Evolutionary conservation across 768 basidiomycete species (phyloP).

Genomic region (Artomyces pyxidatus): DNA sequence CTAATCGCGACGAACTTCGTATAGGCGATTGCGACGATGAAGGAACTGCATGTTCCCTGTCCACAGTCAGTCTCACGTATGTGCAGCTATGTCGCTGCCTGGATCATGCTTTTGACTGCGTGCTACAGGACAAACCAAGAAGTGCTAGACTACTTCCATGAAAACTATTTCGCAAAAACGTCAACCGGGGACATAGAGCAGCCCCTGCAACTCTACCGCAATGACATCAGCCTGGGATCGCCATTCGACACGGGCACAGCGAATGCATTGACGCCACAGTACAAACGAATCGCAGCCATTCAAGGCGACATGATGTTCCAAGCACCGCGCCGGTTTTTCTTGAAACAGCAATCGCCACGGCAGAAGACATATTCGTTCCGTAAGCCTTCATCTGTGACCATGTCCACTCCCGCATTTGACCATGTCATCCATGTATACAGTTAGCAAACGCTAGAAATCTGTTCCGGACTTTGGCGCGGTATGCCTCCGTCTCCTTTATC

Average conservation of each 20-base stretch:
- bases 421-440: constrained; percentile 1
- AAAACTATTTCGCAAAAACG: background rate
- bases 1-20: background rate
- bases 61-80: background rate
- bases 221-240: background rate
- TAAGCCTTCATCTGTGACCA: too few relatives aligned
- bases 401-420: background rate
- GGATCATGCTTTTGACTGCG: background rate
- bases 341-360: constrained; percentile 13
- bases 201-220: background rate
- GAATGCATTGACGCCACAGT: constrained; percentile 12
- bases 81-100: background rate
- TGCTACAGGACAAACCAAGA: background rate
- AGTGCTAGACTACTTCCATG: background rate
- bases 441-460: constrained; percentile 7
- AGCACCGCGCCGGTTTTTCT: constrained; percentile 20
- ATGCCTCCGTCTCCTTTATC: background rate
- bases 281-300: constrained; percentile 23
- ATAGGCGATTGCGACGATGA: constrained; percentile 13
- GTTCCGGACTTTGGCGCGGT: background rate
- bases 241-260: constrained; percentile 4
- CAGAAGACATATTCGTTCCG: constrained; percentile 17
- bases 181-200: background rate
- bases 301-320: constrained; percentile 22
- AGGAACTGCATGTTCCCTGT: constrained; percentile 5